Conservation (phyloP, 1,284 basidiomycete species). For the Ganoderma resinaceum region DNA sequence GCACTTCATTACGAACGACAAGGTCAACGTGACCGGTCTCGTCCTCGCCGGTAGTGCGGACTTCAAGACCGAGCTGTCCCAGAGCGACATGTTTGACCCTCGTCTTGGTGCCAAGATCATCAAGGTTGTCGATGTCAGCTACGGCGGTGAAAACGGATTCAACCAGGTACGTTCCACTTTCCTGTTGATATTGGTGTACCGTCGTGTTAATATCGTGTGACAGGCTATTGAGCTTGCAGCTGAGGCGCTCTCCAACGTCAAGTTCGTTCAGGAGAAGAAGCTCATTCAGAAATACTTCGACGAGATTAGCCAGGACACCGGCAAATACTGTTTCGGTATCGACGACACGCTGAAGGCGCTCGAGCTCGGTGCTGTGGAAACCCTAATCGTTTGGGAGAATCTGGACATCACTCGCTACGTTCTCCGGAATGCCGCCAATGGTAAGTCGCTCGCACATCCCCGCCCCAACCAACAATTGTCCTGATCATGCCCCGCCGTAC, state of each 20-base stretch:
- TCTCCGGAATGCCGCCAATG: slow-evolving; percentile 90
- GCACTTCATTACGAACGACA: slow-evolving; percentile 98
- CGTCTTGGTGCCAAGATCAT: slow-evolving; percentile 90
- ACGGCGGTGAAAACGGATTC: slow-evolving; percentile 99
- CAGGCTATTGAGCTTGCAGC: slow-evolving; percentile 97
- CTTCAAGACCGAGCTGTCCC: slow-evolving; percentile 98
- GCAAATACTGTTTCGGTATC: slow-evolving; percentile 98
- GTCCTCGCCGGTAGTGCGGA: slow-evolving; percentile 99
- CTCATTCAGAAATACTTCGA: slow-evolving; percentile 99
- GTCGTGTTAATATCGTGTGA: background rate
- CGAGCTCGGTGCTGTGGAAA: slow-evolving; percentile 97
- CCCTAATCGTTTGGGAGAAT: slow-evolving; percentile 98
- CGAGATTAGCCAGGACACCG: slow-evolving; percentile 98
- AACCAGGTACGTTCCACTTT: slow-evolving; percentile 75
- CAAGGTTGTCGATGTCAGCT: slow-evolving; percentile 98
- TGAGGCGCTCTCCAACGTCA: slow-evolving; percentile 97
- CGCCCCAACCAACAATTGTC: slow-evolving; percentile 11
- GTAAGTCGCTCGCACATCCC: slow-evolving; percentile 49
- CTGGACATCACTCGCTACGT: slow-evolving; percentile 87
- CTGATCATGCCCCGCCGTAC: no score
- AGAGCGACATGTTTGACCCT: slow-evolving; percentile 96
- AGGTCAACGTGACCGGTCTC: slow-evolving; percentile 96
- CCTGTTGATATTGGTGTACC: background rate
- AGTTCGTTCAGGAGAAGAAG: slow-evolving; percentile 99
- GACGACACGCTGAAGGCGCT: slow-evolving; percentile 97